phyloP scores from a whole-genome alignment of 2,329 filamentous ascomycete species.

The Colletotrichum phormii region DNA sequence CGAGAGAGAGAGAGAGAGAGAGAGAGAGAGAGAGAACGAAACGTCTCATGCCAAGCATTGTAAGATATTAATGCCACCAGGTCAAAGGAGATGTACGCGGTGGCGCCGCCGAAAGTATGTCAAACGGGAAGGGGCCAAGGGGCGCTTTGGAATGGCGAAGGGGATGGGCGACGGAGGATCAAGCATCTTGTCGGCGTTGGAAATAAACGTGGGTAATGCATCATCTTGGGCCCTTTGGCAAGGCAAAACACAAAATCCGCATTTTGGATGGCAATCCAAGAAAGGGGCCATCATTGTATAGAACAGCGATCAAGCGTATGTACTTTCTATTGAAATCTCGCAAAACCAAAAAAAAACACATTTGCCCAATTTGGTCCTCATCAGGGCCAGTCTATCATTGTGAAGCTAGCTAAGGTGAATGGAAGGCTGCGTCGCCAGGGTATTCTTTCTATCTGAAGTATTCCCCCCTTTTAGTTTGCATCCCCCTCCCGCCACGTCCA shows the following conservation, averaged over 20 bases:
- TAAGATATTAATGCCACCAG: not conserved
- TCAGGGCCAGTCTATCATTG: not conserved
- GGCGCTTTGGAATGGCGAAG: not conserved
- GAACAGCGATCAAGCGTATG: constrained; percentile 27
- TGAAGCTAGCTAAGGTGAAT: no score
- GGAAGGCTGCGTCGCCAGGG: not conserved
- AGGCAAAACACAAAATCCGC: not conserved
- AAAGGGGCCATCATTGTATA: constrained; percentile 20
- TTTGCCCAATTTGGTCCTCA: not conserved
- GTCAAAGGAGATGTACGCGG: not conserved
- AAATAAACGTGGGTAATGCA: constrained; percentile 22
- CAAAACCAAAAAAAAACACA: not conserved
- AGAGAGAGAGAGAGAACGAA: not conserved
- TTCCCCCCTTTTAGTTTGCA: constrained; percentile 8
- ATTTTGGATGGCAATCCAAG: constrained; percentile 13
- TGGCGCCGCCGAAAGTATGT: not conserved
- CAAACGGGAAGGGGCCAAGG: not conserved
- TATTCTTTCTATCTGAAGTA: not conserved
- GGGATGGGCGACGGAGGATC: not conserved
- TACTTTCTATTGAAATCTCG: constrained; percentile 1
- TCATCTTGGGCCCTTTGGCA: constrained; percentile 9
- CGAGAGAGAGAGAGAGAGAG: no score
- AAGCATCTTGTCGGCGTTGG: constrained; percentile 36
- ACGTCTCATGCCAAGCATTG: not conserved
- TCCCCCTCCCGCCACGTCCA: constrained; percentile 56